Percentiles rank a stretch among this genome's conserved stretches.
Conservation (phyloP, 1,139 yeast genomes). For the Candida tropicalis region DNA sequence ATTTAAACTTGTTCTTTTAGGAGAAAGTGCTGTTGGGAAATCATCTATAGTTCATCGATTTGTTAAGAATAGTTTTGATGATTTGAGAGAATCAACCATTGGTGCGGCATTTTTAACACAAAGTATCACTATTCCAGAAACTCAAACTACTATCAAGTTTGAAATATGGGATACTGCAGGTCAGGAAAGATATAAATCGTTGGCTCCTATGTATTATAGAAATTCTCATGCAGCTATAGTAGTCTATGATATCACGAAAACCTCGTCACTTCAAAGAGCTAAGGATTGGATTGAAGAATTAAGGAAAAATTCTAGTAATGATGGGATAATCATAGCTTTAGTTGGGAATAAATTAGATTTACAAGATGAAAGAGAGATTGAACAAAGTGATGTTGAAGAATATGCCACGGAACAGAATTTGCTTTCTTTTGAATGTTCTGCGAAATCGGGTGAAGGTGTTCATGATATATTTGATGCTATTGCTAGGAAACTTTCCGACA, state of each 20-base stretch:
- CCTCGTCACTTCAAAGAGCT: conserved; percentile 75
- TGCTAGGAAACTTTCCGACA: conserved; percentile 36
- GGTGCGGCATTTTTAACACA: conserved; percentile 98
- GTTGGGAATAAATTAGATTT: conserved; percentile 90
- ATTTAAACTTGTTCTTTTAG: conserved; percentile 48
- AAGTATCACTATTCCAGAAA: conserved; percentile 55
- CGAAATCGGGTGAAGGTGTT: conserved; percentile 50
- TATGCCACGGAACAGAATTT: conserved; percentile 33
- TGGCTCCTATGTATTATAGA: conserved; percentile 53
- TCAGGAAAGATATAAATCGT: conserved; percentile 49
- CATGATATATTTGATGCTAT: conserved; percentile 44
- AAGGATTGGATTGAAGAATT: conserved; percentile 96
- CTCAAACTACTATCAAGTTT: conserved; percentile 42
- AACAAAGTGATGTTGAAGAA: conserved; percentile 35
- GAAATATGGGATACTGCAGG: conserved; percentile 58
- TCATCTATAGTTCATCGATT: conserved; percentile 49
- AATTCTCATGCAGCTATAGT: conserved; percentile 46
- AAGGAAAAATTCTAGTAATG: conserved; percentile 75
- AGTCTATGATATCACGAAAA: conserved; percentile 36
- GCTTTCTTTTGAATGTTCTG: conserved; percentile 45
- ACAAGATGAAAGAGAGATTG: conserved; percentile 51
- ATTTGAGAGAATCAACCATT: conserved; percentile 90
- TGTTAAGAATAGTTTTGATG: conserved; percentile 82
- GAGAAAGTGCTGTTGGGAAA: conserved; percentile 54
- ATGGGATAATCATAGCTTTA: conserved; percentile 79